These are phyloP conservation scores for Parasitella parasitica DNA, from an alignment of 371 early-diverging fungal genomes.

Conservation along the genomic window DNA sequence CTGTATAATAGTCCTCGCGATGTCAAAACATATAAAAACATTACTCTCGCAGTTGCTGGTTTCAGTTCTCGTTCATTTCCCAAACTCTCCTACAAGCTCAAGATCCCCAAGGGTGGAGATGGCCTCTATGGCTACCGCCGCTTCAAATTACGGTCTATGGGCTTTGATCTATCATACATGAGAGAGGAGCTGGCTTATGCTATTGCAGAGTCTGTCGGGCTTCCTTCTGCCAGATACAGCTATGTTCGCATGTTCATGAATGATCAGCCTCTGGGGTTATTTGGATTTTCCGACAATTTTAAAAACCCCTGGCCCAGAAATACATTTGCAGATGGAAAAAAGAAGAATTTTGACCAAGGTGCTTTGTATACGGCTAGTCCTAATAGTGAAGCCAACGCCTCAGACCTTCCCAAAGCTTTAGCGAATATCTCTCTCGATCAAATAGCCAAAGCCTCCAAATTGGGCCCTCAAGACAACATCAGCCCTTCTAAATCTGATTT, in stretches of 20 bases:
- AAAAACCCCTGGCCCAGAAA: conserved; percentile 35
- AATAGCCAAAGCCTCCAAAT: not conserved
- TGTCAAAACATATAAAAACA: conserved; percentile 5
- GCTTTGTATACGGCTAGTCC: conserved; percentile 14
- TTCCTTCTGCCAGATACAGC: conserved; percentile 37
- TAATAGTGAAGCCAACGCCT: not conserved
- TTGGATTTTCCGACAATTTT: conserved; percentile 31
- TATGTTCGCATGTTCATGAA: conserved; percentile 36
- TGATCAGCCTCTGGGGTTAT: conserved; percentile 32
- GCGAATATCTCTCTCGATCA: not conserved
- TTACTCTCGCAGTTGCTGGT: conserved; percentile 20
- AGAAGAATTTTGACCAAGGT: conserved; percentile 20
- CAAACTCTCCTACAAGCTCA: conserved; percentile 28
- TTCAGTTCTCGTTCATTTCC: conserved; percentile 21
- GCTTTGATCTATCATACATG: conserved; percentile 47
- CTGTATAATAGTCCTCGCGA: not conserved
- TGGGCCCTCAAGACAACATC: conserved; percentile 10
- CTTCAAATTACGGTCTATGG: conserved; percentile 35
- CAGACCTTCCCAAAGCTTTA: not conserved
- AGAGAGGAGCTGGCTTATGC: conserved; percentile 51
- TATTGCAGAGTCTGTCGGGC: conserved; percentile 38
- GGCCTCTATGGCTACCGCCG: conserved; percentile 28
- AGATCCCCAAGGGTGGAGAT: conserved; percentile 19
- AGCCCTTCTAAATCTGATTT: conserved; percentile 5
- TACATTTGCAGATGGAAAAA: conserved; percentile 25